Percentiles rank a stretch among this genome's conserved stretches.
Conservation (phyloP, 257 asterid species). For the Capsicum baccatum region DNA sequence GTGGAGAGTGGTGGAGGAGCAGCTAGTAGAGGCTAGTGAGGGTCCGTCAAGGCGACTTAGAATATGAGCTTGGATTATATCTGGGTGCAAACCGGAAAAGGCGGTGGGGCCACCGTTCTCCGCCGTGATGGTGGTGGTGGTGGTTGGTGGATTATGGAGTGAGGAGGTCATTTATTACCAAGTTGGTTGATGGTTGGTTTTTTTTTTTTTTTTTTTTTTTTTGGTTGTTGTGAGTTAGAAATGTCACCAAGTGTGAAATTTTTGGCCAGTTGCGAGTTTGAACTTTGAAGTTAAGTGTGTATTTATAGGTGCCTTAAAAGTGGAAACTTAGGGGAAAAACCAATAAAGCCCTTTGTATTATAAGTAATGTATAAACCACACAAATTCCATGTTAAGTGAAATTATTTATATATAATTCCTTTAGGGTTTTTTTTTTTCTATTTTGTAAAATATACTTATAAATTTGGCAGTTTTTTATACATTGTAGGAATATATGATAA, state of each 20-base stretch:
- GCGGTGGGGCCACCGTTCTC: constrained; percentile 35
- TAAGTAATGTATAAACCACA: too few relatives aligned
- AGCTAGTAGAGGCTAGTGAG: constrained; percentile 59
- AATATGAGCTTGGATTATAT: constrained; percentile 62
- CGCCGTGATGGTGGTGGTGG: constrained; percentile 31
- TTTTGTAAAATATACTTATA: too few relatives aligned
- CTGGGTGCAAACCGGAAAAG: constrained; percentile 58
- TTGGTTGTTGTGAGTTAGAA: too few relatives aligned
- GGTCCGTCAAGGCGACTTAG: constrained; percentile 73
- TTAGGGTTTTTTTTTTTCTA: too few relatives aligned
- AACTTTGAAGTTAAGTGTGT: not conserved
- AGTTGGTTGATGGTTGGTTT: not conserved
- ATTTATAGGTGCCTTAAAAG: not conserved
- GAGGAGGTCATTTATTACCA: constrained; percentile 10
- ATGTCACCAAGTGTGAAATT: not conserved
- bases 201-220: not conserved
- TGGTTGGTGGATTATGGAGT: not conserved
- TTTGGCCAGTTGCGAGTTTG: not conserved
- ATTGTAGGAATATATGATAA: too few relatives aligned
- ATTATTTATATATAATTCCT: too few relatives aligned
- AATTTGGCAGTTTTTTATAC: too few relatives aligned
- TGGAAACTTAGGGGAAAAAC: not conserved
- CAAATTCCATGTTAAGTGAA: too few relatives aligned
- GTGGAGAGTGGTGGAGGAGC: constrained; percentile 67
- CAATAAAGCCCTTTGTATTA: not conserved